Percentiles rank a stretch among this genome's conserved stretches.
Evolutionary conservation across 129 eudicot species (phyloP).

Genomic region (Flaveria trinervia): DNA sequence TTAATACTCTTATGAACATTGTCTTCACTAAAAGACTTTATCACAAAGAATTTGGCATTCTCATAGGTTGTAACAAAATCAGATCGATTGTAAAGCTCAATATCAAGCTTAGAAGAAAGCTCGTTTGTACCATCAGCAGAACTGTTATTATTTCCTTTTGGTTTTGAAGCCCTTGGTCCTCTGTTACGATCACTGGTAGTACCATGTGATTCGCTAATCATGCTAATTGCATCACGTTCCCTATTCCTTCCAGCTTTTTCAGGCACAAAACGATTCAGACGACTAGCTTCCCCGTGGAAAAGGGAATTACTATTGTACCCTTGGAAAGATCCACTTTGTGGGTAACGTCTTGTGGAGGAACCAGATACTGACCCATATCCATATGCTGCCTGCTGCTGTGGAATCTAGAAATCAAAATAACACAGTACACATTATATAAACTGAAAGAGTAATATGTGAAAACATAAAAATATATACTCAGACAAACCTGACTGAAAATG

Average conservation of each 20-base stretch:
- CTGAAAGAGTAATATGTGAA: not conserved
- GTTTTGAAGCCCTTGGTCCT: conserved; percentile 85
- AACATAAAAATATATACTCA: not conserved
- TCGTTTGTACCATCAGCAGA: conserved; percentile 47
- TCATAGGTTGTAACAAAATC: conserved; percentile 75
- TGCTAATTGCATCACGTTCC: conserved; percentile 51
- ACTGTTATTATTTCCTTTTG: conserved; percentile 44
- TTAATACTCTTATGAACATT: conserved; percentile 92
- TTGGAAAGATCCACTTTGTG: conserved; percentile 56
- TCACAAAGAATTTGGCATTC: conserved; percentile 78
- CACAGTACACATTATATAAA: not conserved
- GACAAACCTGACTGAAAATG: conserved; percentile 74
- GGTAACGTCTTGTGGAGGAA: conserved; percentile 62
- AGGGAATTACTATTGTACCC: conserved; percentile 39
- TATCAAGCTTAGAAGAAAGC: conserved; percentile 44
- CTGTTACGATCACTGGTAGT: conserved; percentile 72
- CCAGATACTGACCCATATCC: conserved; percentile 62
- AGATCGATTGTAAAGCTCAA: conserved; percentile 53
- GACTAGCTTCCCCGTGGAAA: conserved; percentile 54
- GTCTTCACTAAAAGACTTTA: conserved; percentile 95
- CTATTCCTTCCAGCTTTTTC: conserved; percentile 68
- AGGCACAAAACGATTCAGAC: conserved; percentile 40
- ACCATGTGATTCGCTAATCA: conserved; percentile 49
- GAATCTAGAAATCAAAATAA: conserved; percentile 38
- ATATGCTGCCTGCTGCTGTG: conserved; percentile 58